Percentiles rank a stretch among this genome's conserved stretches.
These are phyloP conservation scores for Penicillium sp. DNA, from an alignment of 2,329 filamentous ascomycete genomes.

Conservation along the genomic window DNA sequence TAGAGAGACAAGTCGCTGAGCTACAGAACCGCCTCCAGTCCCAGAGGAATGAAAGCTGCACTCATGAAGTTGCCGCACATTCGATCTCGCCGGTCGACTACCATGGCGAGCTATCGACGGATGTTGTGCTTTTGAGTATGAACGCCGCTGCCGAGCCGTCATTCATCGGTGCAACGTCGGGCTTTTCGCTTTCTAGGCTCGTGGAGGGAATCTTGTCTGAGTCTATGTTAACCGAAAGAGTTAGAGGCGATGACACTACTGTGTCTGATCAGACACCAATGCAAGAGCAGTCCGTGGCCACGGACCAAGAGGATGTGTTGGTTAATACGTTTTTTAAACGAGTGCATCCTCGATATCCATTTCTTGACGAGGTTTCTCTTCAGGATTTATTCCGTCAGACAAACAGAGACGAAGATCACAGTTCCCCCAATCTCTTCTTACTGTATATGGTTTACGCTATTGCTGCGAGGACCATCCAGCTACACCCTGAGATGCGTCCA, in stretches of 20 bases:
- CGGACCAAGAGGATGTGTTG: background rate
- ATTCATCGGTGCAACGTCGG: background rate
- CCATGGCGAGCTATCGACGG: background rate
- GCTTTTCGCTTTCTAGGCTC: background rate
- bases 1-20: background rate
- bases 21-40: background rate
- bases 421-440: background rate
- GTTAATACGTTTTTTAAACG: background rate
- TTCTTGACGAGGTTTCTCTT: background rate
- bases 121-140: constrained; percentile 1
- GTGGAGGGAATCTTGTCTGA: background rate
- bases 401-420: background rate
- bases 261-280: background rate
- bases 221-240: background rate
- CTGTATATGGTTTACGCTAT: background rate
- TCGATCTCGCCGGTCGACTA: background rate
- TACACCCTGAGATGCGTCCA: background rate
- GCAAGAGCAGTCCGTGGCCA: background rate
- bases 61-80: background rate
- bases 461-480: background rate
- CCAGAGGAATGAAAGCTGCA: background rate
- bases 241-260: background rate
- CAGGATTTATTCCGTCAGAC: background rate
- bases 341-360: background rate
- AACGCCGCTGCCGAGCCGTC: background rate